These are phyloP conservation scores for Colletotrichum filicis DNA, from an alignment of 2,329 filamentous ascomycete genomes.

Conservation along the genomic window DNA sequence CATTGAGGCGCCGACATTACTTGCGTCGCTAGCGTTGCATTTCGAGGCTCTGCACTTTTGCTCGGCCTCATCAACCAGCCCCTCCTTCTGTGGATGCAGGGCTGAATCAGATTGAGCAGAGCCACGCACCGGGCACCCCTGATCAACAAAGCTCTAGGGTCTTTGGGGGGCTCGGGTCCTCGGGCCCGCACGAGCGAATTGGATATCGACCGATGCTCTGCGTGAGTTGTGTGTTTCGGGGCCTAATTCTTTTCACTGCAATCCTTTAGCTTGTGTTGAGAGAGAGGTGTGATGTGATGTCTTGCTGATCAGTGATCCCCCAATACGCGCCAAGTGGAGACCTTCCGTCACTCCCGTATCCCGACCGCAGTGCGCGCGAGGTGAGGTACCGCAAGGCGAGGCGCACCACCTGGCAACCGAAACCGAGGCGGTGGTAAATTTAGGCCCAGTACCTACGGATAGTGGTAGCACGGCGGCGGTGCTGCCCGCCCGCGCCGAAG, in stretches of 20 bases:
- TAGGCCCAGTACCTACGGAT: neutral
- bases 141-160: slow-evolving; percentile 1
- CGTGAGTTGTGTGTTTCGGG: neutral
- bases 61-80: neutral
- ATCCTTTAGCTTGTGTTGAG: neutral
- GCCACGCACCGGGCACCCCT: slow-evolving; percentile 8
- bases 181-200: slow-evolving; percentile 1
- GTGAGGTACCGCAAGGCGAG: neutral
- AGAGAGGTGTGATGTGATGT: neutral
- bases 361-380: slow-evolving; percentile 15
- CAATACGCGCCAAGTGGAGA: slow-evolving; percentile 23
- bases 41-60: slow-evolving; percentile 14
- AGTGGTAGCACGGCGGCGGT: neutral
- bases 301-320: slow-evolving; percentile 15
- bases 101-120: neutral
- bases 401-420: neutral
- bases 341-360: slow-evolving; percentile 28
- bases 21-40: slow-evolving; percentile 22
- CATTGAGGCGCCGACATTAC: slow-evolving; percentile 2
- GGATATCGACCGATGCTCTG: neutral
- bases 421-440: slow-evolving; percentile 2
- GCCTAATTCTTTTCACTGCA: neutral
- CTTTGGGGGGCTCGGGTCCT: neutral
- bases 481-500: slow-evolving; percentile 18
- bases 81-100: neutral